These are phyloP conservation scores for Fusarium heterosporum DNA, from an alignment of 2,329 filamentous ascomycete species.

Conservation along the genomic window DNA sequence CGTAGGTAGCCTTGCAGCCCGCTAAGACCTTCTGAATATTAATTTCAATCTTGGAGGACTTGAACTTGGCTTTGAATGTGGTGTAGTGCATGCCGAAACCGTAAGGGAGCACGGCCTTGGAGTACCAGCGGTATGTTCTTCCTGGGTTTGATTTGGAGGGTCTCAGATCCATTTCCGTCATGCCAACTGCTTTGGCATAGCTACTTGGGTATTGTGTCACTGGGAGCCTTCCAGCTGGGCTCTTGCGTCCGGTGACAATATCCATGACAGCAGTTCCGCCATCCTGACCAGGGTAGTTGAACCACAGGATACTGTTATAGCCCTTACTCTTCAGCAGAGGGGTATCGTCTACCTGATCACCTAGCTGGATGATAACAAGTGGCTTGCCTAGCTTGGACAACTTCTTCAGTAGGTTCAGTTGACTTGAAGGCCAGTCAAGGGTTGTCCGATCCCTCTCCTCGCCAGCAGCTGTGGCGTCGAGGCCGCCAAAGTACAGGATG, in stretches of 20 bases:
- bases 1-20: not conserved
- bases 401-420: not conserved
- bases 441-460: not conserved
- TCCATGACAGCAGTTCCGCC: conserved; percentile 11
- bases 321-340: conserved; percentile 4
- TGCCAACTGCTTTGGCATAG: not conserved
- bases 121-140: conserved; percentile 15
- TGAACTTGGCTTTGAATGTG: conserved; percentile 8
- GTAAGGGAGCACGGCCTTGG: not conserved
- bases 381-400: conserved; percentile 2
- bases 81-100: conserved; percentile 17
- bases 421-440: conserved; percentile 13
- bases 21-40: conserved; percentile 7
- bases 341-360: not conserved
- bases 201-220: conserved; percentile 1
- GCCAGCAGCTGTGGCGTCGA: conserved; percentile 10
- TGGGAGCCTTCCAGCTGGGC: not conserved
- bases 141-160: conserved; percentile 3
- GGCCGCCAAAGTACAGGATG: conserved; percentile 8
- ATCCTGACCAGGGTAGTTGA: conserved; percentile 17
- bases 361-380: not conserved
- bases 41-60: not conserved
- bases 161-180: conserved; percentile 5
- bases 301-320: conserved; percentile 23
- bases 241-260: not conserved